Conservation (phyloP, 768 basidiomycete species). For the Pisolithus albus region DNA sequence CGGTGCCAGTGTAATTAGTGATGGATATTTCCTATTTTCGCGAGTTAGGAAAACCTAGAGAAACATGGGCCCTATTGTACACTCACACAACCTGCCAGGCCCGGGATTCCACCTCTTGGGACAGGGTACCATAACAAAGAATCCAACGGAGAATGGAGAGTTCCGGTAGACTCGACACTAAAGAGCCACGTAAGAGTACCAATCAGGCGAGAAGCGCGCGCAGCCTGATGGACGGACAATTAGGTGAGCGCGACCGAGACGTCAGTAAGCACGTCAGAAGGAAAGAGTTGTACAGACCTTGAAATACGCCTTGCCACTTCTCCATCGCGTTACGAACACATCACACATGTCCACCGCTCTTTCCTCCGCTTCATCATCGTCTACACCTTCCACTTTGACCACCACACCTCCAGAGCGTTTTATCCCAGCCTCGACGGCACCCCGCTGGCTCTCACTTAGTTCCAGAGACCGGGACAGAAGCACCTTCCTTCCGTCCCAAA, state of each 20-base stretch:
- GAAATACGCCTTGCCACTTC: constrained; percentile 65
- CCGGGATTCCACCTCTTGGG: constrained; percentile 52
- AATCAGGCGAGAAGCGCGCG: constrained; percentile 36
- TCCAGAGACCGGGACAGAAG: constrained; percentile 57
- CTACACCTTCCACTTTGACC: constrained; percentile 41
- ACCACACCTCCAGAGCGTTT: constrained; percentile 50
- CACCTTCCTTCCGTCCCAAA: constrained; percentile 58
- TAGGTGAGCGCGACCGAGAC: neutral
- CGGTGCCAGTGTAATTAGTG: constrained; percentile 83
- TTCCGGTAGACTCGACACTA: constrained; percentile 60
- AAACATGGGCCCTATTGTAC: neutral
- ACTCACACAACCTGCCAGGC: constrained; percentile 57
- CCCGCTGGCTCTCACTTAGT: constrained; percentile 40
- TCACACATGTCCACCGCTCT: constrained; percentile 47
- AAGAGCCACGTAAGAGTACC: constrained; percentile 83
- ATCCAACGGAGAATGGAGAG: constrained; percentile 56
- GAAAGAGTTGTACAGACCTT: constrained; percentile 36
- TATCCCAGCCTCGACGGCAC: constrained; percentile 56
- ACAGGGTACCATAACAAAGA: constrained; percentile 83
- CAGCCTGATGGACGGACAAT: constrained; percentile 42
- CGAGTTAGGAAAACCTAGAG: neutral
- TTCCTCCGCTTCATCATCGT: constrained; percentile 24
- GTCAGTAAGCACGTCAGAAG: neutral
- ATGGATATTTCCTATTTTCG: constrained; percentile 62
- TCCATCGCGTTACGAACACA: constrained; percentile 62